Conservation (phyloP, 2,329 filamentous ascomycete genomes). For the Curvularia verruculosa region DNA sequence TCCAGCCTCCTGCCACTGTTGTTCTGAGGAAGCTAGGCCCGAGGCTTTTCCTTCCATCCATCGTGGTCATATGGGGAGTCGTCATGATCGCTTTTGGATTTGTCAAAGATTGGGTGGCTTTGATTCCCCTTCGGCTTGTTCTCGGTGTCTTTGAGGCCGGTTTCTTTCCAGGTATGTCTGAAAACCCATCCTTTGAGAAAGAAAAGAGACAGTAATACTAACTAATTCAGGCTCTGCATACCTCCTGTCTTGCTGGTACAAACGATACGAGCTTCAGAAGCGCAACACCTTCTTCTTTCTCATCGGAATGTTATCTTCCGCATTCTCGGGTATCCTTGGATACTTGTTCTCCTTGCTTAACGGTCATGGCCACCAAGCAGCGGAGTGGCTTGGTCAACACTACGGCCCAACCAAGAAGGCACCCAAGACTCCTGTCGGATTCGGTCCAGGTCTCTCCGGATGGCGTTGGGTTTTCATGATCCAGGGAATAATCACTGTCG, state of each 20-base stretch:
- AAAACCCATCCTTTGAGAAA: neutral
- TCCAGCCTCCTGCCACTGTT: slow-evolving; percentile 34
- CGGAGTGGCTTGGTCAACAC: slow-evolving; percentile 28
- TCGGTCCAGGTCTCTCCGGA: slow-evolving; percentile 42
- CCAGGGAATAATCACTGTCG: slow-evolving; percentile 29
- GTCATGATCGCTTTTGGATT: slow-evolving; percentile 36
- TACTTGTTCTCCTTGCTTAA: slow-evolving; percentile 54
- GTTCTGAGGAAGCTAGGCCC: slow-evolving; percentile 32
- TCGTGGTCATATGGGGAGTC: slow-evolving; percentile 32
- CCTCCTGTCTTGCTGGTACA: slow-evolving; percentile 66
- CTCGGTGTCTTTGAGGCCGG: slow-evolving; percentile 38
- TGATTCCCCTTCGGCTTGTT: slow-evolving; percentile 31
- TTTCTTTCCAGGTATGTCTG: slow-evolving; percentile 32
- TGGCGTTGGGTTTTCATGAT: slow-evolving; percentile 40
- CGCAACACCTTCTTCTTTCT: slow-evolving; percentile 63
- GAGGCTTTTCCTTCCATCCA: slow-evolving; percentile 25
- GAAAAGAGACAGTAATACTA: neutral
- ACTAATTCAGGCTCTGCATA: slow-evolving; percentile 46
- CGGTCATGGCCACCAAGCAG: slow-evolving; percentile 51
- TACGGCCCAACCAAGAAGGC: slow-evolving; percentile 43
- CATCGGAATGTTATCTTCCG: slow-evolving; percentile 33
- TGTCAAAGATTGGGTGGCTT: slow-evolving; percentile 32
- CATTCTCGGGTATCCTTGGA: slow-evolving; percentile 34
- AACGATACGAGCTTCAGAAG: slow-evolving; percentile 61
- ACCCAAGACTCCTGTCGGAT: slow-evolving; percentile 27